Conservation (phyloP, 257 asterid genomes). For the Petunia secreta region DNA sequence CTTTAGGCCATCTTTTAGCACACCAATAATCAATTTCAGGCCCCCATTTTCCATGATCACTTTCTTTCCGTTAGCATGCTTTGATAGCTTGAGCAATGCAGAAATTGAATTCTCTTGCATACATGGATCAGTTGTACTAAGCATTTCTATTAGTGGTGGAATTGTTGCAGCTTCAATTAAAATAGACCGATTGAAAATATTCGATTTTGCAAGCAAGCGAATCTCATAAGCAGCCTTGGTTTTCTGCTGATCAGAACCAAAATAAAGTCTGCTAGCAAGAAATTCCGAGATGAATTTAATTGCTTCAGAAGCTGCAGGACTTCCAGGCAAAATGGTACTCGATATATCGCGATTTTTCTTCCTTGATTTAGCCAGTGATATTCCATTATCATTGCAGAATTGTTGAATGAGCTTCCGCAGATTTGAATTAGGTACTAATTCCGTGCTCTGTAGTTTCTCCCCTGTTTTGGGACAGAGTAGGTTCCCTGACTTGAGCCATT, state of each 20-base stretch:
- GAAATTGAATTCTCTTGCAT: constrained; percentile 66
- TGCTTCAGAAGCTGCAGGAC: constrained; percentile 61
- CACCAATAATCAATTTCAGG: constrained; percentile 39
- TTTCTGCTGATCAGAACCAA: constrained; percentile 51
- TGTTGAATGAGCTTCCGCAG: constrained; percentile 62
- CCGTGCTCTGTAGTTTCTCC: constrained; percentile 48
- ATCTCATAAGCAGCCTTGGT: constrained; percentile 70
- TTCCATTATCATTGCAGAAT: constrained; percentile 62
- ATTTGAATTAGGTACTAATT: constrained; percentile 58
- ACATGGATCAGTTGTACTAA: constrained; percentile 42
- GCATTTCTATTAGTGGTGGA: constrained; percentile 51
- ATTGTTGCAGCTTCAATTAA: constrained; percentile 57
- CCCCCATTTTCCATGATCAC: constrained; percentile 53
- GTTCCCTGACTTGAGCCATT: constrained; percentile 75
- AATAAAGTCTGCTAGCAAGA: constrained; percentile 48
- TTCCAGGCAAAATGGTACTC: constrained; percentile 60
- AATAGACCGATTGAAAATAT: constrained; percentile 55
- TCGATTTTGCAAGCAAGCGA: constrained; percentile 68
- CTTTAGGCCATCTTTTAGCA: constrained; percentile 51
- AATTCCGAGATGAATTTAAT: constrained; percentile 53
- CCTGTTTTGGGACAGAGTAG: constrained; percentile 76
- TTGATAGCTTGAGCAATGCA: constrained; percentile 67
- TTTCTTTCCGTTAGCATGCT: constrained; percentile 61
- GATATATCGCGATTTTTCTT: constrained; percentile 57
- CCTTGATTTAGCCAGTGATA: constrained; percentile 56